phyloP scores from a whole-genome alignment of 1,139 yeast species.

The Schwanniomyces etchellsii region DNA sequence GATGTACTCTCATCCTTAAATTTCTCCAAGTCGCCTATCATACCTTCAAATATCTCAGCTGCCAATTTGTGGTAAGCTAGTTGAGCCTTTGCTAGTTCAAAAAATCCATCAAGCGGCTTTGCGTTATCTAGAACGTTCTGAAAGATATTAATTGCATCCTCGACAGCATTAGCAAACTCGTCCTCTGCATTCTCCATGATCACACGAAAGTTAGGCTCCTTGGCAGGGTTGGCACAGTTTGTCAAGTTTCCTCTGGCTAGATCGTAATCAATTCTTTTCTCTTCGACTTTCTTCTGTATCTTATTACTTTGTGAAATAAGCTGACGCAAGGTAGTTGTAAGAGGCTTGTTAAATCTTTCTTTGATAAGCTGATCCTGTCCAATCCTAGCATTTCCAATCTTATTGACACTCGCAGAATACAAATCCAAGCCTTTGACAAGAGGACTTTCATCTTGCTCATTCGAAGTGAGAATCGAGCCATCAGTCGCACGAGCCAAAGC shows the following conservation, averaged over 20 bases:
- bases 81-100: conserved; percentile 73
- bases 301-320: conserved; percentile 61
- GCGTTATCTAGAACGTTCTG: conserved; percentile 75
- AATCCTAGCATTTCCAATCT: conserved; percentile 78
- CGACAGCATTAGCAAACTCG: conserved; percentile 86
- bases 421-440: conserved; percentile 38
- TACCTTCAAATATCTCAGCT: conserved; percentile 58
- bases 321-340: conserved; percentile 58
- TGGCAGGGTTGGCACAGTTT: conserved; percentile 65
- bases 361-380: conserved; percentile 76
- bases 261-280: conserved; percentile 75
- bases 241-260: conserved; percentile 65
- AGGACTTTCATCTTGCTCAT: conserved; percentile 44
- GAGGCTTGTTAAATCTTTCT: conserved; percentile 64
- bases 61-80: conserved; percentile 80
- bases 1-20: conserved; percentile 44
- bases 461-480: conserved; percentile 43
- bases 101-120: conserved; percentile 63
- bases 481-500: conserved; percentile 77
- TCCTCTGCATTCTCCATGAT: conserved; percentile 85
- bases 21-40: conserved; percentile 60
- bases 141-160: conserved; percentile 82
- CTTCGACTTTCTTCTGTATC: conserved; percentile 73
- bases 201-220: conserved; percentile 69
- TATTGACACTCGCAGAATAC: conserved; percentile 42